Evolutionary conservation across 345 rosid genomes (phyloP).

Genomic region (Punica granatum): DNA sequence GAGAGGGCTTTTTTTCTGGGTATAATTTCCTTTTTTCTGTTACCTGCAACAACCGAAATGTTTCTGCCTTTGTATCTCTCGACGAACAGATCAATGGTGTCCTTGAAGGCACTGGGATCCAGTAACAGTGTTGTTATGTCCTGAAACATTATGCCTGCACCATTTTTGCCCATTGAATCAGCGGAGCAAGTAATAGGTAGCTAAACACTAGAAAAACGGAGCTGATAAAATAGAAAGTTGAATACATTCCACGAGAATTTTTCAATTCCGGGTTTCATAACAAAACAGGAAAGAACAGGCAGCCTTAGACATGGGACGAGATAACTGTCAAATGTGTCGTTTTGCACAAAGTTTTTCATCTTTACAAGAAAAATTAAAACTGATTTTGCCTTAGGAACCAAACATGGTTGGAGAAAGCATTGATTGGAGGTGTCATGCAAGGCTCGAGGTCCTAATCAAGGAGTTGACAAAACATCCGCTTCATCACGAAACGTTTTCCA

Average conservation of each 20-base stretch:
- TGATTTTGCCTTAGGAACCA: background rate
- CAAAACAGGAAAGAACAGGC: background rate
- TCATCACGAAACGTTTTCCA: background rate
- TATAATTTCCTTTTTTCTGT: background rate
- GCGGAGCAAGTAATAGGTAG: background rate
- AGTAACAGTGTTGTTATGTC: conserved; percentile 88
- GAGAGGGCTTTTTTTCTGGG: background rate
- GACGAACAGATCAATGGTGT: conserved; percentile 80
- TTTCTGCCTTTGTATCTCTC: conserved; percentile 82
- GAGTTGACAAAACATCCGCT: background rate
- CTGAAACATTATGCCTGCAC: conserved; percentile 89
- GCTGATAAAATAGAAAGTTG: background rate
- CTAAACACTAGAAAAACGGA: background rate
- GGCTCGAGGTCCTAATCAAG: background rate
- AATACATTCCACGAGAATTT: background rate
- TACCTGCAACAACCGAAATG: conserved; percentile 98
- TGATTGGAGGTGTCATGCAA: background rate
- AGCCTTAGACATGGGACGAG: background rate
- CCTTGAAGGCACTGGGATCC: conserved; percentile 87
- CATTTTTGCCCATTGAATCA: background rate
- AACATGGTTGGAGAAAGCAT: background rate
- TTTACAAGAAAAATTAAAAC: background rate
- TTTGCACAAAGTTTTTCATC: background rate
- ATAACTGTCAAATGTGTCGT: background rate
- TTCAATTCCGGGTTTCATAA: background rate